A percentile compares a stretch with the other conserved stretches of the same genome.
Conservation (phyloP, 768 basidiomycete species). For the Astraeus odoratus region DNA sequence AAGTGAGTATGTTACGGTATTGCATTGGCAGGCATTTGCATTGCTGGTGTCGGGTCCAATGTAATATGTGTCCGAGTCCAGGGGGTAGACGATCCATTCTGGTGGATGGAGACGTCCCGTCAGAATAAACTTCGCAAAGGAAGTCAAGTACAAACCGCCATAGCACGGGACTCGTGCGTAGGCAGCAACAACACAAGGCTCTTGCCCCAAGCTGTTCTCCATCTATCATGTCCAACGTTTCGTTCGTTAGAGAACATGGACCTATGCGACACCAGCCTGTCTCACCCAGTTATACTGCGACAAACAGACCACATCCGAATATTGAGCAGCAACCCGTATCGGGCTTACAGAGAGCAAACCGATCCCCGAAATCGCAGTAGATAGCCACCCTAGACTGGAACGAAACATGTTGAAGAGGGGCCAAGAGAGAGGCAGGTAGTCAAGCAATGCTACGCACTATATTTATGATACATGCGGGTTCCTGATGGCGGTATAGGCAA, state of each 20-base stretch:
- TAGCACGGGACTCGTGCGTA: constrained; percentile 36
- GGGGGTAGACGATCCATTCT: constrained; percentile 33
- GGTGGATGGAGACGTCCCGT: constrained; percentile 26
- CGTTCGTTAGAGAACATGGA: no score
- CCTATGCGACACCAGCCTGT: no score
- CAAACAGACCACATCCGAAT: constrained; percentile 15
- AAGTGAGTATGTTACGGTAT: constrained; percentile 46
- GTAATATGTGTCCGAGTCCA: constrained; percentile 28
- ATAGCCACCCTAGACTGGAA: constrained; percentile 5
- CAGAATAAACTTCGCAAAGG: no score
- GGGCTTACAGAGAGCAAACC: constrained; percentile 13
- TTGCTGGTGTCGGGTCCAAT: constrained; percentile 27
- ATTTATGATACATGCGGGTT: no score
- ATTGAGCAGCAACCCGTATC: constrained; percentile 14
- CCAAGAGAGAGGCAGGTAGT: no score
- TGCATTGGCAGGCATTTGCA: constrained; percentile 42
- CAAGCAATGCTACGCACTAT: no score
- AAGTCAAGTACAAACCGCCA: no score
- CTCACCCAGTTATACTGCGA: constrained; percentile 24
- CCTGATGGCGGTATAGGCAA: no score
- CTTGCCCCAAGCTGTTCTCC: constrained; percentile 39
- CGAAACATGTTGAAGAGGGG: constrained; percentile 7
- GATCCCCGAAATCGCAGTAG: constrained; percentile 11
- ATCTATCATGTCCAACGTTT: no score
- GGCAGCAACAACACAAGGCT: constrained; percentile 39